Percentiles rank a stretch among this genome's conserved stretches.
phyloP scores from a whole-genome alignment of 495 filamentous ascomycete genomes.

The Sporormia fimetaria region DNA sequence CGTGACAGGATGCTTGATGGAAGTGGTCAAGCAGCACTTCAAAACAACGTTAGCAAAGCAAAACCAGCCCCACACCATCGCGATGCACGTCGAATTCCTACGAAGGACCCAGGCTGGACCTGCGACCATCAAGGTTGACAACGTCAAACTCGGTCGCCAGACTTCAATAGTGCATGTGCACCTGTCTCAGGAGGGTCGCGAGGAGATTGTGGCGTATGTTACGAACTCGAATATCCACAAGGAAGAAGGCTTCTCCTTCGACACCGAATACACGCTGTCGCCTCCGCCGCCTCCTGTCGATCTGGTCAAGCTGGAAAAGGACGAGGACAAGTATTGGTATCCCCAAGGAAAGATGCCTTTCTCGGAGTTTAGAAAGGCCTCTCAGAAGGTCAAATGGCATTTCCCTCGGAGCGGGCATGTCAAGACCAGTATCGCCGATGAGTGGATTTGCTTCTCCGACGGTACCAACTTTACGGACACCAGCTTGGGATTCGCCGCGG shows the following conservation, averaged over 20 bases:
- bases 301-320: conserved; percentile 31
- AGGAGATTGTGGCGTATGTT: conserved; percentile 57
- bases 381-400: conserved; percentile 44
- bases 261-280: conserved; percentile 40
- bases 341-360: conserved; percentile 32
- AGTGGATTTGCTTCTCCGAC: conserved; percentile 51
- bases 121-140: conserved; percentile 51
- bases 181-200: conserved; percentile 45
- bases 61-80: conserved; percentile 50
- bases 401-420: conserved; percentile 41
- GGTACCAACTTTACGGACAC: conserved; percentile 33
- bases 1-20: conserved; percentile 53
- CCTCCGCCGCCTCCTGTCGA: conserved; percentile 40
- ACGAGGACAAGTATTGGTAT: conserved; percentile 39
- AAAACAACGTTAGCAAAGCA: conserved; percentile 47
- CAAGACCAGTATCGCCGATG: conserved; percentile 41
- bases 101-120: conserved; percentile 54
- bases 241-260: conserved; percentile 47
- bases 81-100: conserved; percentile 65
- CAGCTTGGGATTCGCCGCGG: conserved; percentile 46
- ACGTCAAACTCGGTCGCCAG: conserved; percentile 60
- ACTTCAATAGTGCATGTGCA: conserved; percentile 60
- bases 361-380: conserved; percentile 42
- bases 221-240: conserved; percentile 51
- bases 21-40: conserved; percentile 53